Evolutionary conservation across 2,329 filamentous ascomycete species (phyloP).

Genomic region (Samsoniella hepiali): DNA sequence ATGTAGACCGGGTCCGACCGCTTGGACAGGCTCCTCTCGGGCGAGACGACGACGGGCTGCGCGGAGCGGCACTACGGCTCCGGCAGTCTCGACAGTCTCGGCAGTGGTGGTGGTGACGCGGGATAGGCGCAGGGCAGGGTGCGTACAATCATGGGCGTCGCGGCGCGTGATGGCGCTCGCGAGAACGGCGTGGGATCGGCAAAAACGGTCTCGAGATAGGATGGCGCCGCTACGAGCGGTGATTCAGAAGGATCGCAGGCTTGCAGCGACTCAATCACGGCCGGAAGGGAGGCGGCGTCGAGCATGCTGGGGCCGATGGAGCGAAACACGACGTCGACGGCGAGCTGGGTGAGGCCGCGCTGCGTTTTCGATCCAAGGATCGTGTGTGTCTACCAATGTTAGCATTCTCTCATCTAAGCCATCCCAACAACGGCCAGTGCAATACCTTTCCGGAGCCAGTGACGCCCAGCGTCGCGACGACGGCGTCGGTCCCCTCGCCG

Average conservation of each 20-base stretch:
- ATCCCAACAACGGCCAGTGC: neutral
- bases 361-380: constrained; percentile 86
- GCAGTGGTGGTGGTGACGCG: constrained; percentile 21
- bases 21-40: constrained; percentile 31
- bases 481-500: constrained; percentile 78
- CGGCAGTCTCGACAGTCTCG: constrained; percentile 16
- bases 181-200: constrained; percentile 58
- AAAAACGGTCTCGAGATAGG: constrained; percentile 77
- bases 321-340: constrained; percentile 84
- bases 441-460: constrained; percentile 92
- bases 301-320: constrained; percentile 72
- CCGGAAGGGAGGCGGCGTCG: constrained; percentile 54
- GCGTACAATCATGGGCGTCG: constrained; percentile 67
- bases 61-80: constrained; percentile 31
- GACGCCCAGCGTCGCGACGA: constrained; percentile 88
- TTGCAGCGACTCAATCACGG: constrained; percentile 69
- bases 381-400: constrained; percentile 72
- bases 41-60: neutral
- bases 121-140: constrained; percentile 31
- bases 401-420: neutral
- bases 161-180: constrained; percentile 61
- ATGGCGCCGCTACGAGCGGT: constrained; percentile 66
- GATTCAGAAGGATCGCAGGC: constrained; percentile 80
- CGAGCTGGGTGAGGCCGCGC: constrained; percentile 86
- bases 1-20: constrained; percentile 35